Evolutionary conservation across 441 rosid genomes (phyloP).

Genomic region (Euphorbia celastroides): DNA sequence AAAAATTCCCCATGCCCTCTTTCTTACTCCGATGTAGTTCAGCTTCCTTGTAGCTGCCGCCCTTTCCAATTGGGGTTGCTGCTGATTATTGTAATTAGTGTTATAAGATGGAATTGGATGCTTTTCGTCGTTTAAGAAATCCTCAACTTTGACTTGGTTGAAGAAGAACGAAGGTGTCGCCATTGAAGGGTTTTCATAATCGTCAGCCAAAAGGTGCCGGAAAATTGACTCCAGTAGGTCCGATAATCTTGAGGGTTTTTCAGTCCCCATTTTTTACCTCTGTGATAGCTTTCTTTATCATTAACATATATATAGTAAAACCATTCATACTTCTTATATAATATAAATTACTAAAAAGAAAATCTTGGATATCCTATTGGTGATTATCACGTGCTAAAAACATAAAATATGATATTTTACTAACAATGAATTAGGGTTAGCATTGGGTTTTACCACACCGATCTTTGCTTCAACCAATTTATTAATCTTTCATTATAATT

Average conservation of each 20-base stretch:
- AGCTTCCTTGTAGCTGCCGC: slow-evolving; percentile 32
- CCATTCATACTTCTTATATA: too few species aligned
- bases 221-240: slow-evolving; percentile 1
- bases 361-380: too few species aligned
- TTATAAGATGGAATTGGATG: too few species aligned
- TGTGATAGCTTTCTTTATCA: not conserved
- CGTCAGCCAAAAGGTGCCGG: slow-evolving; percentile 5
- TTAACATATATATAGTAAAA: too few species aligned
- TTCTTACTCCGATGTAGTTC: slow-evolving; percentile 74
- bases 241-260: not conserved
- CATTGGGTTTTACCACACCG: too few species aligned
- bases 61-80: not conserved
- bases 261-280: not conserved
- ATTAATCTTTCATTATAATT: too few species aligned
- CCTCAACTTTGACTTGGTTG: not conserved
- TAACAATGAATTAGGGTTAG: too few species aligned
- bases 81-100: not conserved
- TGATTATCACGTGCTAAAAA: too few species aligned
- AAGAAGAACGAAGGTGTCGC: not conserved
- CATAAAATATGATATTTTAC: too few species aligned
- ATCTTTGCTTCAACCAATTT: too few species aligned
- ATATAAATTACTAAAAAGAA: too few species aligned
- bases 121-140: not conserved
- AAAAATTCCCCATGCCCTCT: slow-evolving; percentile 84
- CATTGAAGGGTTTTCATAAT: not conserved